These are phyloP conservation scores for Sphaerobolus stellatus DNA, from an alignment of 1,284 basidiomycete genomes.

Conservation along the genomic window DNA sequence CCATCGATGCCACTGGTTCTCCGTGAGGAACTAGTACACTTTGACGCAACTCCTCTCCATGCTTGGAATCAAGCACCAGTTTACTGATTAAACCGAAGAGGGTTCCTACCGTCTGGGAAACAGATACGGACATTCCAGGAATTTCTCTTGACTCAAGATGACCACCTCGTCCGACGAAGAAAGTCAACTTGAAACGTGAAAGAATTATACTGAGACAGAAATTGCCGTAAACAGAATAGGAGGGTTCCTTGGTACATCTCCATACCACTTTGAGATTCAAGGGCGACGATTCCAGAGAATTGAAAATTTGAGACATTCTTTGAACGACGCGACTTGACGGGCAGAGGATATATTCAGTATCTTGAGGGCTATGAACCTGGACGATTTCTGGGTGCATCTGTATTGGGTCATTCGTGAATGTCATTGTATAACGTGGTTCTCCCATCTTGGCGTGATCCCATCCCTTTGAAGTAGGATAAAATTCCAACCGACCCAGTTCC, in stretches of 20 bases:
- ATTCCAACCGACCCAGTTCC: constrained; percentile 30
- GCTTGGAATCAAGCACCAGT: constrained; percentile 38
- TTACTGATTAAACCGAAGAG: constrained; percentile 40
- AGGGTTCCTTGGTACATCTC: no score
- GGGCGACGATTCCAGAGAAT: constrained; percentile 30
- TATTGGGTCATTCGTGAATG: constrained; percentile 10
- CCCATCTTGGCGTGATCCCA: constrained; percentile 23
- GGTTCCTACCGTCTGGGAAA: constrained; percentile 35
- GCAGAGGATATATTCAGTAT: constrained; percentile 30
- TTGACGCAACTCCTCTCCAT: constrained; percentile 21
- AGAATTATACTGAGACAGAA: constrained; percentile 20
- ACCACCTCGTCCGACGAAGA: constrained; percentile 28
- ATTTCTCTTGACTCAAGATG: constrained; percentile 36
- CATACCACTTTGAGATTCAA: constrained; percentile 29
- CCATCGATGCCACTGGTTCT: constrained; percentile 2
- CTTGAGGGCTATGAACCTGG: constrained; percentile 14
- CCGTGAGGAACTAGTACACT: constrained; percentile 42
- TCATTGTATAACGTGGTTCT: constrained; percentile 27
- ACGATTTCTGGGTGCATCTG: not conserved
- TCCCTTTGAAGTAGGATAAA: constrained; percentile 32
- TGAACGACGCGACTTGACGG: constrained; percentile 20
- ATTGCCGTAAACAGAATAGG: no score
- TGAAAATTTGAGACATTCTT: constrained; percentile 31
- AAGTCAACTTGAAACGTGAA: constrained; percentile 39
- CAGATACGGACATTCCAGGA: constrained; percentile 36